Base-by-base conservation (phyloP, 306 rosid species). In the Acmispon strigosus region DNA sequence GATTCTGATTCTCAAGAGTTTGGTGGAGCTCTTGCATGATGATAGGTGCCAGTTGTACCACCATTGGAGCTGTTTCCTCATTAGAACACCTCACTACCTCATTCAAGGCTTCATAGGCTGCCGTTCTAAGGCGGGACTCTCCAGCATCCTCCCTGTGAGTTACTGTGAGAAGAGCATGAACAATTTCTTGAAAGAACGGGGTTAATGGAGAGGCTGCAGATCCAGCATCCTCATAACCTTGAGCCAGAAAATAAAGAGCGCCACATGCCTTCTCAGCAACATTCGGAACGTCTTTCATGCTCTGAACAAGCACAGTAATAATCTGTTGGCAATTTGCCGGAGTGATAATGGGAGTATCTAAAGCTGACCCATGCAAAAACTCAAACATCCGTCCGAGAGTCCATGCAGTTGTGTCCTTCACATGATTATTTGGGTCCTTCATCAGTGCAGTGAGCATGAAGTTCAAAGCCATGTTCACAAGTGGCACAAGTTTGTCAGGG, bases 231-330 rank as follows among this genome's bases (percentile, higher is more conserved):
- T 92, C 96, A 16, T 77, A 92, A 29, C 98, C 98, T 86, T 90
- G 96, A 37, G 96, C 98, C 49, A 92, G 89, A 76, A 92, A 92
- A 80, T 90, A 92, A 55, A 92, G 89, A 75, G 96, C 96, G 18
- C 96, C 93, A 69, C 98, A 90, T n/a, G 96, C 96, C 78, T 92
- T 92, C 91, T 92, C 98, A 62, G 98, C 96, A 75, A 92, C 96
- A 78, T 88, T 92, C 32, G 98, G 98, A 41, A 84, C 96, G 69
- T 92, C 98, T 36, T 85, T 88, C 96, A 92, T 90, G 82, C 96
- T 90, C 80, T 88, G 87, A 74, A 92, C 87, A 69, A 92, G 79
- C 72, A 92, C 96, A 7, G 84, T 81, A 17, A 90, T 80, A 54
- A 92, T 90, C 83, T 88, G 96, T 62, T 92, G 96, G 70, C 86